These are phyloP conservation scores for Paraleonurus japonicus DNA, from an alignment of 257 asterid genomes.

Conservation along the genomic window DNA sequence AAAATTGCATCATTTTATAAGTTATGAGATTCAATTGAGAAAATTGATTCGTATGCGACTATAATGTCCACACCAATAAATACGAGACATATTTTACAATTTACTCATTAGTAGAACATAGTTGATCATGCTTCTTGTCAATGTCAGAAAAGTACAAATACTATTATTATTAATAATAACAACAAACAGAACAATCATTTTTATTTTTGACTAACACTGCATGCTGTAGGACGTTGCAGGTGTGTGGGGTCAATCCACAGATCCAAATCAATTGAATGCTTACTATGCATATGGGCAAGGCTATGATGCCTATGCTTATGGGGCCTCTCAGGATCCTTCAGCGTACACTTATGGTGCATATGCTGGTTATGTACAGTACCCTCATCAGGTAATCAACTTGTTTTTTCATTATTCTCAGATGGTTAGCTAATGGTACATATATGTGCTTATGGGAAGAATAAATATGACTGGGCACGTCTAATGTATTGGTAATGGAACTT, in stretches of 20 bases:
- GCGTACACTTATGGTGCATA: slow-evolving; percentile 81
- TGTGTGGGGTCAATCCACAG: slow-evolving; percentile 72
- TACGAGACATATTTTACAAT: no score
- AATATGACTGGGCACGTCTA: background rate
- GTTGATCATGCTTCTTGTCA: background rate
- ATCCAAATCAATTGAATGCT: slow-evolving; percentile 78
- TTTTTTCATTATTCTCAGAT: background rate
- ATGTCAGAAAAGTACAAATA: background rate
- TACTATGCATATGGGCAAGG: slow-evolving; percentile 96
- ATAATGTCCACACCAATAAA: no score
- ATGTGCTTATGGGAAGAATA: slow-evolving; percentile 3
- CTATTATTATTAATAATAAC: no score
- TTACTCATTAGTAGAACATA: no score
- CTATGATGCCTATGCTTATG: slow-evolving; percentile 89
- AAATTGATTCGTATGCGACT: no score
- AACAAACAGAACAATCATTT: background rate
- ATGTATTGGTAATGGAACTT: slow-evolving; percentile 2
- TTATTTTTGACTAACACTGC: slow-evolving; percentile 9
- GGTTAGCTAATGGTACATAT: background rate
- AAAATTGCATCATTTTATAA: no score
- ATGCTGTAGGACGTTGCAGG: slow-evolving; percentile 62
- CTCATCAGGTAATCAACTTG: slow-evolving; percentile 58
- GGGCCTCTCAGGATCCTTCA: slow-evolving; percentile 81
- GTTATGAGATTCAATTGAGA: no score
- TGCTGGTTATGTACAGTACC: slow-evolving; percentile 76